Evolutionary conservation across 192 early-diverging fungal species (phyloP), one percentile per base, ranked within the genome.

Genomic region (Jimgerdemannia flammicorona): DNA sequence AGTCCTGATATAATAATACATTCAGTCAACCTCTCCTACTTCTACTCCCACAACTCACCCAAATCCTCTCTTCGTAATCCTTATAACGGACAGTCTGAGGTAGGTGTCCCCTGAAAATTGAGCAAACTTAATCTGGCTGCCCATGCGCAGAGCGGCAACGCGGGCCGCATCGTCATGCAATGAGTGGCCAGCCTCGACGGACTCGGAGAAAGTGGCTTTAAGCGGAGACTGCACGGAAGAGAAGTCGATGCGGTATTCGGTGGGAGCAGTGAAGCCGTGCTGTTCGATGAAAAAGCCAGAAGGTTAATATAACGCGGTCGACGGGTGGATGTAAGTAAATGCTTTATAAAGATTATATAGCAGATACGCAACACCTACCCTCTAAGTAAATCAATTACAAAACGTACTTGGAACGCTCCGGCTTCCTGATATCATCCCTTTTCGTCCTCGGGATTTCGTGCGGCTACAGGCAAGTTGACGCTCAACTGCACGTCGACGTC

Each of bases 51-150:
- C n/a, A n/a, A n/a, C 80, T 44, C 84, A 93, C 92, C 98, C 98
- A 99, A 79, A 98, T 99, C 87, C 98, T 99, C 75, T 99, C 98
- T 64, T 91, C 89, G 79, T 99, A 99, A 40, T 88, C 87, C 3
- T 88, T 66, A 87, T 88, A 64, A 88, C 88, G 4, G 96, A 96
- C 20, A 99, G 70, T 39, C 98, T 84, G 63, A 99, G 83, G 75
- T 98, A 98, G 40, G 98, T 95, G 66, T 94, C 97, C 98, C 71
- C 97, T 86, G 3, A 96, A 88, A 14, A 99, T 83, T 4, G 94
- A 89, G 66, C 89, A 94, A 77, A 99, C 81, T 99, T 99, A 87
- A 94, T 95, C 85, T 99, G 97, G 74, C 92, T 93, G 82, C 99
- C 98, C 94, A 99, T 98, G 40, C 98, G 90, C 9, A 97, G 85